Percentiles rank a stretch among this genome's conserved stretches.
Conservation (phyloP, 257 asterid species). For the Lavandula angustifolia region DNA sequence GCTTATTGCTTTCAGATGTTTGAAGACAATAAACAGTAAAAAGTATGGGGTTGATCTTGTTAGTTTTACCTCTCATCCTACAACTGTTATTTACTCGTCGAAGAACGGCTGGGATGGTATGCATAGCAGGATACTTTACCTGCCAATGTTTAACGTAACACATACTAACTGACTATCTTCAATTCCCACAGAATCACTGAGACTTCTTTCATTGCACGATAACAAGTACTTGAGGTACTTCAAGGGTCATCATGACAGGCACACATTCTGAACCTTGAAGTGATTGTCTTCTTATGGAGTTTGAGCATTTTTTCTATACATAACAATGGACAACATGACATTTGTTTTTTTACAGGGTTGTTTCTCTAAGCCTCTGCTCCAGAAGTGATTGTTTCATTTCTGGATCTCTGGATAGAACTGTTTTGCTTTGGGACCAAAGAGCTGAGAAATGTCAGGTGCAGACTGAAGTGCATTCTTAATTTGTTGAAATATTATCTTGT, state of each 20-base stretch:
- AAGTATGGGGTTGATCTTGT: slow-evolving; percentile 96
- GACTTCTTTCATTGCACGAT: slow-evolving; percentile 94
- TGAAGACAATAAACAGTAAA: slow-evolving; percentile 96
- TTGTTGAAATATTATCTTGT: slow-evolving; percentile 28
- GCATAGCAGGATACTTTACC: slow-evolving; percentile 28
- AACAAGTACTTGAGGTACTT: slow-evolving; percentile 97
- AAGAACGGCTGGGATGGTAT: slow-evolving; percentile 99
- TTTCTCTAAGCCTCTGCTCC: slow-evolving; percentile 83
- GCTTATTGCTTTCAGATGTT: slow-evolving; percentile 54
- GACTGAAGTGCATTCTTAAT: slow-evolving; percentile 22
- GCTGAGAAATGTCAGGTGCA: slow-evolving; percentile 96
- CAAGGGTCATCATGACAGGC: slow-evolving; percentile 99
- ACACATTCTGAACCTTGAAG: slow-evolving; percentile 33
- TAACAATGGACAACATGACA: slow-evolving; percentile 13
- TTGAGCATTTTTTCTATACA: slow-evolving; percentile 4
- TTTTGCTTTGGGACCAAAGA: slow-evolving; percentile 98
- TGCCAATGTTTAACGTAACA: slow-evolving; percentile 22
- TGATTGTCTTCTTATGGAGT: slow-evolving; percentile 17
- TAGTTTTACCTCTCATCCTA: slow-evolving; percentile 93
- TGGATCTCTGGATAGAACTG: slow-evolving; percentile 90
- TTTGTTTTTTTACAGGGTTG: slow-evolving; percentile 66
- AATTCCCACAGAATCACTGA: slow-evolving; percentile 77
- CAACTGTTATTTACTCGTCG: slow-evolving; percentile 94
- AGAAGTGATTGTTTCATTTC: slow-evolving; percentile 86
- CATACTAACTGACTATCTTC: slow-evolving; percentile 27